Base-by-base conservation (phyloP, 2,329 filamentous ascomycete species). In the Beauveria sp. region DNA sequence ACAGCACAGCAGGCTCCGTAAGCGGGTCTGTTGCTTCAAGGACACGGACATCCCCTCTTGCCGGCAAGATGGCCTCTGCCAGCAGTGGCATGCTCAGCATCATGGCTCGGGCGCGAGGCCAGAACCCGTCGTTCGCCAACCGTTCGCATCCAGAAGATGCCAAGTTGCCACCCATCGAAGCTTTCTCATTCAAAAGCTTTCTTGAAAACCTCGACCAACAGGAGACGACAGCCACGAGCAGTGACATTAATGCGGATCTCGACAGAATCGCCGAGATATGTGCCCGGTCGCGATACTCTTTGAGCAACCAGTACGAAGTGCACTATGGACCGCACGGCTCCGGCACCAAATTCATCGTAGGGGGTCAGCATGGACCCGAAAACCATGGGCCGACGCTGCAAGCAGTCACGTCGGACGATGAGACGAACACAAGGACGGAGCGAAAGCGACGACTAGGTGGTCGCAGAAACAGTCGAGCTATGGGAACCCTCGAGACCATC, bases 241-340 rank as follows among this genome's bases (percentile, higher is more conserved):
- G 73, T 54, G 78, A 81, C 62, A 83, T 87, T 63, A 77, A 78
- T 57, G 76, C 83, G 14, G 83, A 86, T 67, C 73, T 88, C 55
- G 84, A 87, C 64, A 80, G 83, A 46, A 87, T 88, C 67, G 85
- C 85, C 12, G 85, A 87, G 70, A 87, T 88, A 38, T 88, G 85
- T 72, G 85, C 85, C 43, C 78, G 82, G 40, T 87, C 84, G 14
- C 79, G 82, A 49, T 87, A 87, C 70, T 87, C 84, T 46, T 70
- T 87, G 57, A 86, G 84, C 71, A 86, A 86, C 69, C 85, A 87
- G 68, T 87, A 87, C 67, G 85, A 87, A 67, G 83, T 86, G 7
- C 85, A 88, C 66, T 82, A 86, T 63, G 75, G 81, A 14, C 85
- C 85, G 16, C 85, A 87, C 66, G 84, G 84, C 22, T 82, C 81